Base-by-base conservation (phyloP, 139 green algal genomes). In the Closterium sp. region DNA sequence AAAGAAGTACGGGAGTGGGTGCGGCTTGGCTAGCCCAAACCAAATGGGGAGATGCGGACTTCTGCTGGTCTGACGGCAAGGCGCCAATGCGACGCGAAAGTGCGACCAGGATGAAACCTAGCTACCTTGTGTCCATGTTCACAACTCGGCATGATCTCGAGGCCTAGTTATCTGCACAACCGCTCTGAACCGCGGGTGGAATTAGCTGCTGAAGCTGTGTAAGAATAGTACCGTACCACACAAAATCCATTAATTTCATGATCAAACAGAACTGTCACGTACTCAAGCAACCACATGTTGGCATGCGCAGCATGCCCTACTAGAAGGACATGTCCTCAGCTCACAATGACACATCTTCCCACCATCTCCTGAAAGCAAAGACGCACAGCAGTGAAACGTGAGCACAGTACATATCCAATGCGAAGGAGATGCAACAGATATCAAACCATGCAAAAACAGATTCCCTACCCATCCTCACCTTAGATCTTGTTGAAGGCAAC, bases 401-500 rank as follows among this genome's bases (percentile, higher is more conserved):
- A 76, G 55, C 4, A 76, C n/a, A n/a, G n/a, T n/a, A n/a, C n/a
- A n/a, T n/a, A n/a, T n/a, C n/a, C n/a, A n/a, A n/a, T n/a, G n/a
- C n/a, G n/a, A n/a, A n/a, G n/a, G n/a, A n/a, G n/a, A n/a, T n/a
- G n/a, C n/a, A n/a, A n/a, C n/a, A n/a, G n/a, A n/a, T n/a, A n/a
- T n/a, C n/a, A n/a, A n/a, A n/a, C n/a, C n/a, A n/a, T n/a, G n/a
- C n/a, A n/a, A n/a, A n/a, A n/a, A n/a, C n/a, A n/a, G n/a, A n/a
- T n/a, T n/a, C n/a, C n/a, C n/a, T n/a, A n/a, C n/a, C n/a, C 6
- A 66, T 25, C 43, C 9, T 66, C 16, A 76, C 55, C 87, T 93
- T 93, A 96, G 69, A 96, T 94, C 94, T 96, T 96, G 92, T 96
- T 96, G 93, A 96, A 96, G 76, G 95, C 87, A 32, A 95, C 87